phyloP scores from a whole-genome alignment of 768 basidiomycete species.

The Butyriboletus loyo region DNA sequence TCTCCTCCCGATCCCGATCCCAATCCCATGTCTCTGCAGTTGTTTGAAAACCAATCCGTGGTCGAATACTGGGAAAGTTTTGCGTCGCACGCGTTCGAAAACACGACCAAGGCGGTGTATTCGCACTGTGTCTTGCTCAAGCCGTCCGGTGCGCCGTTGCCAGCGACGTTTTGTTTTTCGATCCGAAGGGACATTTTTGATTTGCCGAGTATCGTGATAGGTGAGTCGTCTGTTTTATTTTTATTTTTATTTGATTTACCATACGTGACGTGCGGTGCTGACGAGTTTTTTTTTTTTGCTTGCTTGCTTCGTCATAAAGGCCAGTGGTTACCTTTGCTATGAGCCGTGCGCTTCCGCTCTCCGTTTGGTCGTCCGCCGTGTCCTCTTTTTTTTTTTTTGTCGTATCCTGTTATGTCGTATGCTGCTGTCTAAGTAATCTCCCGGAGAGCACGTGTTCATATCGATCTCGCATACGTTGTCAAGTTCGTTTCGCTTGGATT shows the following conservation, averaged over 20 bases:
- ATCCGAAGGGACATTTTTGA: constrained; percentile 92
- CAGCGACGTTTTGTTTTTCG: constrained; percentile 94
- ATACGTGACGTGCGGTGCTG: neutral
- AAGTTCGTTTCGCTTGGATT: neutral
- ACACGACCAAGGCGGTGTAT: constrained; percentile 93
- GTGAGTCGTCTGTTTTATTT: constrained; percentile 36
- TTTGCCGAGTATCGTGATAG: constrained; percentile 84
- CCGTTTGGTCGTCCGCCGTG: neutral
- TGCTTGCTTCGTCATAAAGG: constrained; percentile 40
- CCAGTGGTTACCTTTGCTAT: constrained; percentile 85
- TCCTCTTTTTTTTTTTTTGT: neutral
- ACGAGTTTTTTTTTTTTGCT: neutral
- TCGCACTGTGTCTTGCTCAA: constrained; percentile 89
- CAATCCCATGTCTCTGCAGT: constrained; percentile 39
- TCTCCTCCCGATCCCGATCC: neutral
- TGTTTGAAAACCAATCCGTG: constrained; percentile 93
- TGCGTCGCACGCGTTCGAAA: constrained; percentile 95
- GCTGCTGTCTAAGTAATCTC: constrained; percentile 13
- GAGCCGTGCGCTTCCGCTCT: constrained; percentile 14
- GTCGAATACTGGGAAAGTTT: constrained; percentile 98
- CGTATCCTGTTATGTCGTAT: constrained; percentile 11
- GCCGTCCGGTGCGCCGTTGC: constrained; percentile 78
- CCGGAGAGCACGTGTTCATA: neutral
- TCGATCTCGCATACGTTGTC: constrained; percentile 1
- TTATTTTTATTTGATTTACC: neutral